Evolutionary conservation across 73 alveolate species (phyloP).

Genomic region (Paramecium sexaurelia): DNA sequence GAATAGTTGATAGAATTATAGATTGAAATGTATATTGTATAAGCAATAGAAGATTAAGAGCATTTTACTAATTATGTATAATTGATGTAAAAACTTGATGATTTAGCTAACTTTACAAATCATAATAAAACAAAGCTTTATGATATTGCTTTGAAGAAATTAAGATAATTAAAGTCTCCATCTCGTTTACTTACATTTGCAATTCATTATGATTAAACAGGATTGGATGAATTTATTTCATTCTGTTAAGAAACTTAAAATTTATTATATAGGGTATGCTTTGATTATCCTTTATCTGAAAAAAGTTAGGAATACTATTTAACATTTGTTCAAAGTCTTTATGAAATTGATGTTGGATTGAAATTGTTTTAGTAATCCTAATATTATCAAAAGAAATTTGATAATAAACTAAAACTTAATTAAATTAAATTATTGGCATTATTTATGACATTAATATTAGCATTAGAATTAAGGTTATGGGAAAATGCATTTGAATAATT

Average conservation of each 20-base stretch:
- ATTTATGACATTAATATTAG: constrained; percentile 7
- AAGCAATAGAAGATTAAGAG: constrained; percentile 35
- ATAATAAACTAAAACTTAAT: constrained; percentile 8
- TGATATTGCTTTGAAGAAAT: neutral
- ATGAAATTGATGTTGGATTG: constrained; percentile 56
- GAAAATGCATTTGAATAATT: constrained; percentile 44
- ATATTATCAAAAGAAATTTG: constrained; percentile 48
- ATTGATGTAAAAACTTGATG: constrained; percentile 44
- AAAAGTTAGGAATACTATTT: constrained; percentile 43
- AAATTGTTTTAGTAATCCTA: constrained; percentile 23
- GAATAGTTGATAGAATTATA: neutral
- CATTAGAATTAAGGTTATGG: constrained; percentile 36
- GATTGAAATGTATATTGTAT: constrained; percentile 16
- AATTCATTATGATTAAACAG: constrained; percentile 29
- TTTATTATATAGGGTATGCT: constrained; percentile 26
- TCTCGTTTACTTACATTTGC: constrained; percentile 41
- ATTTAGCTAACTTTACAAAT: neutral
- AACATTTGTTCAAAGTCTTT: constrained; percentile 1
- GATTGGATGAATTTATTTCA: constrained; percentile 2
- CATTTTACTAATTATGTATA: constrained; percentile 21
- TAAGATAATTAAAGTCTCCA: constrained; percentile 16
- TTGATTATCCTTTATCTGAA: constrained; percentile 32
- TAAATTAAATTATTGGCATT: constrained; percentile 2
- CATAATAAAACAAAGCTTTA: neutral
- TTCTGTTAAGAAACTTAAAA: constrained; percentile 22